phyloP scores from a whole-genome alignment of 441 rosid genomes.

The Adansonia gregorii region DNA sequence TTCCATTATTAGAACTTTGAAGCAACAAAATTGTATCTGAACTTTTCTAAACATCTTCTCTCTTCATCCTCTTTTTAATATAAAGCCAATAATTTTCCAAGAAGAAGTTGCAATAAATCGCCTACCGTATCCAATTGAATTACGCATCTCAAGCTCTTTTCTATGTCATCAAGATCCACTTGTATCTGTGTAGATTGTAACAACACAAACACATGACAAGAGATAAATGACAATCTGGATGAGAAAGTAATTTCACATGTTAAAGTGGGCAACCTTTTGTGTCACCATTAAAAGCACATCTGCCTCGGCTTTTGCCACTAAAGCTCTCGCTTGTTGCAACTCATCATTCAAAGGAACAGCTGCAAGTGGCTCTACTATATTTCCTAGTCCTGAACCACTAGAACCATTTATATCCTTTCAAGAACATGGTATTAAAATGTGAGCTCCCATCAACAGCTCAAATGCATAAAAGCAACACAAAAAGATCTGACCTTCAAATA shows the following conservation, averaged over 20 bases:
- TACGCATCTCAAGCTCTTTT: constrained; percentile 49
- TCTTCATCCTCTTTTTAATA: background rate
- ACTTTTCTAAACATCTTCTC: constrained; percentile 18
- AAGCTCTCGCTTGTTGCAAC: constrained; percentile 73
- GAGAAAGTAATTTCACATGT: constrained; percentile 28
- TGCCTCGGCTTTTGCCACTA: constrained; percentile 77
- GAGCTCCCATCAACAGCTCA: constrained; percentile 25
- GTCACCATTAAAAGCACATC: constrained; percentile 76
- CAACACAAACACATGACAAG: constrained; percentile 31
- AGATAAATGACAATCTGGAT: constrained; percentile 20
- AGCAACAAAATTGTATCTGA: background rate
- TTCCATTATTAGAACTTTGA: background rate
- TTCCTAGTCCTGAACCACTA: constrained; percentile 86
- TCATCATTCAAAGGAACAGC: constrained; percentile 89
- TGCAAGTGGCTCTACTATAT: constrained; percentile 72
- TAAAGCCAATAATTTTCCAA: background rate
- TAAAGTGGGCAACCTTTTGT: constrained; percentile 61
- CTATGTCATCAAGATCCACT: constrained; percentile 64
- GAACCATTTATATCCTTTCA: constrained; percentile 48
- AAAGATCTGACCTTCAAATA: background rate
- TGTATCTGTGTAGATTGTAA: constrained; percentile 60
- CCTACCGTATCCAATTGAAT: constrained; percentile 78
- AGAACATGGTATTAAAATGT: constrained; percentile 27
- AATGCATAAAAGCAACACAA: constrained; percentile 3
- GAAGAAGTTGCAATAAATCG: constrained; percentile 21